A percentile compares a stretch with the other conserved stretches of the same genome.
Conservation (phyloP, 2,329 filamentous ascomycete genomes). For the Coniella lustricola region DNA sequence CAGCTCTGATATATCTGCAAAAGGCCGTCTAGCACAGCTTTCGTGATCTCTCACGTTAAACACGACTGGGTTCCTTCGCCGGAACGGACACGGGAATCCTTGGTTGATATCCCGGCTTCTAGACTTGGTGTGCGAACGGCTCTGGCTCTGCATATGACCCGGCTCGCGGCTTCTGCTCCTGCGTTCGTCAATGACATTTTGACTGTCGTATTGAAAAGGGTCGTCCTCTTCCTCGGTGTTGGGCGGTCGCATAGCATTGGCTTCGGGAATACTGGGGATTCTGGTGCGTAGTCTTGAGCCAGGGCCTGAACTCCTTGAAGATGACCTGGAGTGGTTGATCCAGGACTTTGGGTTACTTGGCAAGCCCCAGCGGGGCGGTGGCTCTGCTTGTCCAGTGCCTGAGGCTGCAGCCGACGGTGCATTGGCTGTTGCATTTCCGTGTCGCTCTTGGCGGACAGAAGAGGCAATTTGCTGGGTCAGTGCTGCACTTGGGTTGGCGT, state of each 20-base stretch:
- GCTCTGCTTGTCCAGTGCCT: not conserved
- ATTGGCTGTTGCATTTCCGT: constrained; percentile 1
- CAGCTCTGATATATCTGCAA: constrained; percentile 9
- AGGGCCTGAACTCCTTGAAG: not conserved
- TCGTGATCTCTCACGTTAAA: constrained; percentile 16
- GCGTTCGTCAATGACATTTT: not conserved
- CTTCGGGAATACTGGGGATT: not conserved
- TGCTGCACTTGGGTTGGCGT: constrained; percentile 13
- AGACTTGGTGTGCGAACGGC: not conserved
- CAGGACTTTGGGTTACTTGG: constrained; percentile 1
- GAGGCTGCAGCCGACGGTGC: not conserved
- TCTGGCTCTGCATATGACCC: not conserved
- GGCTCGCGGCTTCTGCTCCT: not conserved
- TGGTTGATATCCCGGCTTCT: not conserved
- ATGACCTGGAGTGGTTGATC: not conserved
- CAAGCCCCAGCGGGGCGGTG: constrained; percentile 4
- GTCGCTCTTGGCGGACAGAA: constrained; percentile 7
- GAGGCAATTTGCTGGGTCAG: constrained; percentile 13
- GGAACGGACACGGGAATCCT: constrained; percentile 12
- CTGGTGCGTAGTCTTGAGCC: not conserved
- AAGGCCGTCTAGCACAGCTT: constrained; percentile 10
- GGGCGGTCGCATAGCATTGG: not conserved
- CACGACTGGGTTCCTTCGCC: constrained; percentile 9
- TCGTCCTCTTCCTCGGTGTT: constrained; percentile 9
- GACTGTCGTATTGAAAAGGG: constrained; percentile 11